phyloP scores from a whole-genome alignment of 2,329 filamentous ascomycete species.

The Alternaria consortialis region DNA sequence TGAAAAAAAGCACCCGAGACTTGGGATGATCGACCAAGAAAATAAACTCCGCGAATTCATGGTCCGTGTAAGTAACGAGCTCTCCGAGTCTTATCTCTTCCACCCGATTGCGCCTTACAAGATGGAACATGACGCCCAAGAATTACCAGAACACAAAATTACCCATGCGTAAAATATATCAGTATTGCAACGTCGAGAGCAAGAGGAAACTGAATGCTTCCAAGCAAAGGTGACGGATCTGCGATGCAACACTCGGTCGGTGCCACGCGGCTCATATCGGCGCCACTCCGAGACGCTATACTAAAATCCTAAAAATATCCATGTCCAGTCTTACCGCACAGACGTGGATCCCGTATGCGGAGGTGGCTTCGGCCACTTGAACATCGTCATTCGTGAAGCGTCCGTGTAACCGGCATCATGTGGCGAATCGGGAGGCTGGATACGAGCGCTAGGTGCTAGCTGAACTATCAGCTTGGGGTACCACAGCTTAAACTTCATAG shows the following conservation, averaged over 20 bases:
- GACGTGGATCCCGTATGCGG: neutral
- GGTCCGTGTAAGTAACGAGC: neutral
- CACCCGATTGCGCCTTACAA: neutral
- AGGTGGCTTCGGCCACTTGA: neutral
- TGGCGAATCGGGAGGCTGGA: conserved; percentile 2
- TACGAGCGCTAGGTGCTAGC: conserved; percentile 1
- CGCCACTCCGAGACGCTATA: conserved; percentile 3
- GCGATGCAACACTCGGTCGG: neutral
- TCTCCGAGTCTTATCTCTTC: neutral
- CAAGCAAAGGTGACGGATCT: neutral
- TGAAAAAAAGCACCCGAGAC: conserved; percentile 35
- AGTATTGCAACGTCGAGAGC: neutral
- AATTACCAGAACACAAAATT: neutral
- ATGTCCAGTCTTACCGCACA: neutral
- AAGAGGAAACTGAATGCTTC: neutral
- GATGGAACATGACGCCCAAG: neutral
- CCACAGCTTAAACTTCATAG: neutral
- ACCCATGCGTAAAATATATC: neutral
- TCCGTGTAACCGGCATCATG: neutral
- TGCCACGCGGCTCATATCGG: neutral
- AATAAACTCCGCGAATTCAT: neutral
- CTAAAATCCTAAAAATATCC: neutral
- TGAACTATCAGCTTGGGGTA: neutral
- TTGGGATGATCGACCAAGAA: neutral
- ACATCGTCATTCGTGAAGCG: neutral